Percentiles rank a stretch among this genome's conserved stretches.
These are phyloP conservation scores for Phaeotremella fagi DNA, from an alignment of 768 basidiomycete genomes.

Conservation along the genomic window DNA sequence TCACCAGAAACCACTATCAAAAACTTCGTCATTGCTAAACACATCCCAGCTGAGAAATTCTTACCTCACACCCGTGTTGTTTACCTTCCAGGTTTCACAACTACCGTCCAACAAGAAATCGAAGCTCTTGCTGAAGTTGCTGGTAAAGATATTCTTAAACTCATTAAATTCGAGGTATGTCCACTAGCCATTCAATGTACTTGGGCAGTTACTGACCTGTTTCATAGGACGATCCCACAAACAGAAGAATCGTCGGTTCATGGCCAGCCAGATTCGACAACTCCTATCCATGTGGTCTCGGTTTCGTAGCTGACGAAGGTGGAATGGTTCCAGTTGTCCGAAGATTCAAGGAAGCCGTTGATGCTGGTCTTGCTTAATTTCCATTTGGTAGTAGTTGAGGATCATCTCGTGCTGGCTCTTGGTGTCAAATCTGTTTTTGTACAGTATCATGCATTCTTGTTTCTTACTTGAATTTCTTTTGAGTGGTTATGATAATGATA, in stretches of 20 bases:
- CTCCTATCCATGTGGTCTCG: conserved; percentile 37
- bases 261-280: conserved; percentile 47
- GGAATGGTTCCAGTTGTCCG: conserved; percentile 46
- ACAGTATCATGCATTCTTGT: too few relatives aligned
- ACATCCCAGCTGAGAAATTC: conserved; percentile 43
- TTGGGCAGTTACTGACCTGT: not conserved
- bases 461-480: too few relatives aligned
- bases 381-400: not conserved
- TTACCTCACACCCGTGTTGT: conserved; percentile 39
- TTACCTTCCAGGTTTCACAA: conserved; percentile 46
- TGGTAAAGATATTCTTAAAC: conserved; percentile 42
- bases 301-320: conserved; percentile 44
- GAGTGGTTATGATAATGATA: too few relatives aligned
- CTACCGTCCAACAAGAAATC: conserved; percentile 42
- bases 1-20: conserved; percentile 43
- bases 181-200: not conserved
- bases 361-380: conserved; percentile 36
- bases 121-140: conserved; percentile 43
- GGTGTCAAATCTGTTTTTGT: too few relatives aligned
- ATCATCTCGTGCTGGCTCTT: too few relatives aligned
- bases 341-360: conserved; percentile 45
- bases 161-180: conserved; percentile 40
- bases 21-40: conserved; percentile 48
- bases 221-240: conserved; percentile 43
- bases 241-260: conserved; percentile 45